Evolutionary conservation across 2,329 filamentous ascomycete genomes (phyloP).

Genomic region (Fusarium mundagurra): DNA sequence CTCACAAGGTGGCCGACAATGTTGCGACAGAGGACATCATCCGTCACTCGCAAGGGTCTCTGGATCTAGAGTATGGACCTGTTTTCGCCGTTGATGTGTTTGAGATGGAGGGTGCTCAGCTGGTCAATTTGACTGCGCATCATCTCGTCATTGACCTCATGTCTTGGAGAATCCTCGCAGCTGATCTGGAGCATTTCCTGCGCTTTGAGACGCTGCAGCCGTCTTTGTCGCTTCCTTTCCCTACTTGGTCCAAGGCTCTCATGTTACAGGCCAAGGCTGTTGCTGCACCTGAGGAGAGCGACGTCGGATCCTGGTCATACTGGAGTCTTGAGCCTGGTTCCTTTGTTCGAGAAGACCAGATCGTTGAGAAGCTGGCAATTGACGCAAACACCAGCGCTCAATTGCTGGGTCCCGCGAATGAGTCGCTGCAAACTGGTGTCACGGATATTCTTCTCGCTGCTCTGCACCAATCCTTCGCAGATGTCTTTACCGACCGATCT

Average conservation of each 20-base stretch:
- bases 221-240: neutral
- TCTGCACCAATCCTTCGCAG: neutral
- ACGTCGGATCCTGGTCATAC: neutral
- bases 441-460: neutral
- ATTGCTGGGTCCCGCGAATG: neutral
- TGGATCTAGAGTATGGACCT: neutral
- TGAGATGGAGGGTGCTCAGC: neutral
- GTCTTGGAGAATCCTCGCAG: neutral
- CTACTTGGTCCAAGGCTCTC: neutral
- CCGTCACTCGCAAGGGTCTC: neutral
- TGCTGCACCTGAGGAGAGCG: rapidly evolving
- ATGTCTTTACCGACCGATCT: neutral
- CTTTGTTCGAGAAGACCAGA: neutral
- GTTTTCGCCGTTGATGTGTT: neutral
- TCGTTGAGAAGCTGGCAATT: neutral
- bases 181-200: neutral
- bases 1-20: rapidly evolving
- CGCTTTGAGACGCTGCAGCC: neutral
- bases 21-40: neutral
- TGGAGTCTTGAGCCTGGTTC: neutral
- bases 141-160: neutral
- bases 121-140: neutral
- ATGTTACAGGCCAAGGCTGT: neutral
- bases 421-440: neutral
- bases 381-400: neutral